Evolutionary conservation across 2,329 filamentous ascomycete genomes (phyloP).

Genomic region (Zelopaecilomyces penicillatus): DNA sequence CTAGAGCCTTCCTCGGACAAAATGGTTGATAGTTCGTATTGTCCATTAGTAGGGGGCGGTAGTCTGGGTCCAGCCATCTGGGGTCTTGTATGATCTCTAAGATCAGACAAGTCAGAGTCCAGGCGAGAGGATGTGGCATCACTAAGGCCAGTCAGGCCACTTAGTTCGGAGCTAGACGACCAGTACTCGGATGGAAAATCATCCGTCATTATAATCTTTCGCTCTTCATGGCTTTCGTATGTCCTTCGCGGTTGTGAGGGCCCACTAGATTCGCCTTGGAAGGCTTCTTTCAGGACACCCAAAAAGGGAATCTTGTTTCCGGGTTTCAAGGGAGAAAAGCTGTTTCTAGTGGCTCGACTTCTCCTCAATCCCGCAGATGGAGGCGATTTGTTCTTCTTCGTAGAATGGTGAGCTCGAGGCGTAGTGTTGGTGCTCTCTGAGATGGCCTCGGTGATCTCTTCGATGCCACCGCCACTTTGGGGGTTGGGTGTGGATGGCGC

Average conservation of each 20-base stretch:
- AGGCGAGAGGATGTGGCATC: conserved; percentile 3
- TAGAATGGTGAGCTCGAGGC: conserved; percentile 9
- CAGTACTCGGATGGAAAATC: conserved; percentile 9
- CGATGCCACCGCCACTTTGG: no score
- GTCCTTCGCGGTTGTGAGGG: conserved; percentile 36
- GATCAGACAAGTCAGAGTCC: conserved; percentile 12
- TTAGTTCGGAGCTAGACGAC: conserved; percentile 8
- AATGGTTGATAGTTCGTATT: conserved; percentile 50
- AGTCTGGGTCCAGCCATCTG: conserved; percentile 26
- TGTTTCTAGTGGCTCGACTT: conserved; percentile 45
- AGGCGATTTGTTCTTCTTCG: conserved; percentile 20
- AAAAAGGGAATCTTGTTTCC: conserved; percentile 43
- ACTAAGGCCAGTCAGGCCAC: background rate
- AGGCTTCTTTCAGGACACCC: conserved; percentile 52
- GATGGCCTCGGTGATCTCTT: no score
- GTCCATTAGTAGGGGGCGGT: conserved; percentile 44
- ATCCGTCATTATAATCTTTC: conserved; percentile 18
- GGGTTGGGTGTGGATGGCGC: conserved; percentile 13
- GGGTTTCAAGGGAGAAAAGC: conserved; percentile 40
- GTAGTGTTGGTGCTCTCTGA: conserved; percentile 10
- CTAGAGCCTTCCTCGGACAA: conserved; percentile 42
- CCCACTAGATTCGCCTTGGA: conserved; percentile 50
- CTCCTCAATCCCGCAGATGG: conserved; percentile 41
- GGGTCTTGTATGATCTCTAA: conserved; percentile 14
- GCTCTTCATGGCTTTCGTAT: conserved; percentile 41